A percentile compares a stretch with the other conserved stretches of the same genome.
Conservation (phyloP, 306 rosid genomes). For the Amphicarpaea edgeworthii region DNA sequence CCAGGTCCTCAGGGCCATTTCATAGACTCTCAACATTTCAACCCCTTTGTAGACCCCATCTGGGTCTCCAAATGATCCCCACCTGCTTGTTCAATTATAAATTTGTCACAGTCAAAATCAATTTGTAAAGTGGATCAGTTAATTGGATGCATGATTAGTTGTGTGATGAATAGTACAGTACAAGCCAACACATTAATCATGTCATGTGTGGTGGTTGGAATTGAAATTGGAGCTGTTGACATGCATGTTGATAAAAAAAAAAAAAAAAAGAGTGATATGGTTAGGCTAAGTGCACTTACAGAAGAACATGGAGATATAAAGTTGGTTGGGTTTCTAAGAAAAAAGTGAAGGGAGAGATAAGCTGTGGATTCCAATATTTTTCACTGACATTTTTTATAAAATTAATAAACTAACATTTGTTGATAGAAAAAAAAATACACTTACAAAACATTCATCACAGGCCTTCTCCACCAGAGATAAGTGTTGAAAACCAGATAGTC, state of each 20-base stretch:
- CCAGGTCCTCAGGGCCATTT: constrained; percentile 92
- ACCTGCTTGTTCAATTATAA: constrained; percentile 53
- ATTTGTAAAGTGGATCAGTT: constrained; percentile 28
- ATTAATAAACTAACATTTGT: no score
- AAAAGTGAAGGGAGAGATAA: no score
- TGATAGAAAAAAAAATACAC: constrained; percentile 41
- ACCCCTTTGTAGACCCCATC: constrained; percentile 63
- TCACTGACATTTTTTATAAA: no score
- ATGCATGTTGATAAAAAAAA: constrained; percentile 14
- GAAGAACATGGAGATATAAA: no score
- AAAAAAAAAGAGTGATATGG: constrained; percentile 2
- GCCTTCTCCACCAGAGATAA: constrained; percentile 90
- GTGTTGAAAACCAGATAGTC: constrained; percentile 76
- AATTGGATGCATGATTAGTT: background rate
- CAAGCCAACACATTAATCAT: constrained; percentile 4
- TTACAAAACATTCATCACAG: constrained; percentile 67
- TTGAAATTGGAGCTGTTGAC: constrained; percentile 17
- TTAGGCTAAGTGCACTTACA: constrained; percentile 50
- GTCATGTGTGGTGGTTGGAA: constrained; percentile 36
- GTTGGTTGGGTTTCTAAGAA: no score
- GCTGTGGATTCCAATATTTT: no score
- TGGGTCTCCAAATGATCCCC: constrained; percentile 80
- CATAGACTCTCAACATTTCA: constrained; percentile 73
- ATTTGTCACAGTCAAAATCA: constrained; percentile 35
- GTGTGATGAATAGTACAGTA: background rate